phyloP scores from a whole-genome alignment of 129 eudicot species.

The Calendula officinalis region DNA sequence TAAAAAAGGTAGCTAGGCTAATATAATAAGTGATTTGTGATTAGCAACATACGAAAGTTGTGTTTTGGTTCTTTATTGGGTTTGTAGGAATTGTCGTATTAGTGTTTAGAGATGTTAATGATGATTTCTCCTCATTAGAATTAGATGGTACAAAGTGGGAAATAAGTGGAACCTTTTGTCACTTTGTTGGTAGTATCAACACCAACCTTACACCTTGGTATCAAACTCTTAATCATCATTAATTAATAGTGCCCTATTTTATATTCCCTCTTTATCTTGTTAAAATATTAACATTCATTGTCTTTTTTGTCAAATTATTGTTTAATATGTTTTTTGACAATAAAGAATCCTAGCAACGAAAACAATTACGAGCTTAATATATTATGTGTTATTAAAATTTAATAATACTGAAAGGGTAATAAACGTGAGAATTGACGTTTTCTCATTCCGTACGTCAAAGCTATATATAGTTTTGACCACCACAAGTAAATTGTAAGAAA shows the following conservation, averaged over 20 bases:
- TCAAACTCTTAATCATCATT: slow-evolving; percentile 51
- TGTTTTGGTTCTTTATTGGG: background rate
- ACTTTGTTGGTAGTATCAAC: slow-evolving; percentile 54
- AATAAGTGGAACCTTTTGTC: slow-evolving; percentile 56
- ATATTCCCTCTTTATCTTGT: background rate
- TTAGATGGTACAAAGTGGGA: slow-evolving; percentile 46
- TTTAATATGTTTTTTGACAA: background rate
- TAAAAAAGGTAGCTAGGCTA: too few relatives aligned
- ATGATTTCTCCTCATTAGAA: slow-evolving; percentile 37
- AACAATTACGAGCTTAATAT: background rate
- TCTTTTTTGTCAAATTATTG: background rate
- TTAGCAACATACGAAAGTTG: background rate
- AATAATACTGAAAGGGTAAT: too few relatives aligned
- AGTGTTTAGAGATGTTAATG: slow-evolving; percentile 36
- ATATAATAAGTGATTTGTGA: background rate
- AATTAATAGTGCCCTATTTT: slow-evolving; percentile 24
- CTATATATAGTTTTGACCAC: too few relatives aligned
- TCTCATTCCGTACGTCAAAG: too few relatives aligned
- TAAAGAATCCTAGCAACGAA: background rate
- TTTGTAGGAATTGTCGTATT: slow-evolving; percentile 11
- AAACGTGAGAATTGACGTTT: too few relatives aligned
- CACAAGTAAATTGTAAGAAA: too few relatives aligned
- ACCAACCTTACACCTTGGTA: slow-evolving; percentile 44
- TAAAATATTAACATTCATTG: background rate
- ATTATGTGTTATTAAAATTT: too few relatives aligned